Conservation (phyloP, 306 rosid genomes). For the Dryas drummondii region DNA sequence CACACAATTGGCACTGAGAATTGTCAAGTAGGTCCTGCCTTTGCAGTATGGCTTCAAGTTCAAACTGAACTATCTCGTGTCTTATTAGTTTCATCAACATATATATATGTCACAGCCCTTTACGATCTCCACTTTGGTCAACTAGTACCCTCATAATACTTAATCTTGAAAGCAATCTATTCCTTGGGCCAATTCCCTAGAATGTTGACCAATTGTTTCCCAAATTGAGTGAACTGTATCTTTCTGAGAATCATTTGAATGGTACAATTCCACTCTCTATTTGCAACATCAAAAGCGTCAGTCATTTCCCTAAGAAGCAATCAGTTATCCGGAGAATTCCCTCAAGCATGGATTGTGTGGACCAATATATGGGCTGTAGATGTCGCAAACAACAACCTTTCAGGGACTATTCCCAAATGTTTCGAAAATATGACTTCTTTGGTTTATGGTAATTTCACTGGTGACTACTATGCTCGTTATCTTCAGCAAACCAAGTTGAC, state of each 20-base stretch:
- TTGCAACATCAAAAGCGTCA: neutral
- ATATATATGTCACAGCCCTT: neutral
- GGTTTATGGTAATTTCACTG: neutral
- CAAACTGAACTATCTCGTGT: neutral
- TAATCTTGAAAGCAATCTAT: neutral
- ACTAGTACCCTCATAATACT: no score
- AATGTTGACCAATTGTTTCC: neutral
- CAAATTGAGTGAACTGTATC: neutral
- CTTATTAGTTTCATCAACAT: neutral
- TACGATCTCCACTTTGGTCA: neutral
- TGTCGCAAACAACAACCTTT: neutral
- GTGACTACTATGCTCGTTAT: neutral
- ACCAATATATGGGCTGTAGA: accelerated
- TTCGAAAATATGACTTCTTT: neutral
- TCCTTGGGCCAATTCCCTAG: neutral
- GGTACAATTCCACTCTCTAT: neutral
- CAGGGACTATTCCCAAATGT: neutral
- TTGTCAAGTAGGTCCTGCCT: no score
- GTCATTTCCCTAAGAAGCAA: neutral
- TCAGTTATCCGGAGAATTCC: neutral
- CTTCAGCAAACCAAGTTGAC: neutral
- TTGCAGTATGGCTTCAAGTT: neutral
- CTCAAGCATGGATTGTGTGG: neutral
- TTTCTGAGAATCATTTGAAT: neutral
- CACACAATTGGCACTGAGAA: no score